These are phyloP conservation scores for Yamadazyma pseudoaaseri DNA, from an alignment of 1,139 yeast species.

Conservation along the genomic window DNA sequence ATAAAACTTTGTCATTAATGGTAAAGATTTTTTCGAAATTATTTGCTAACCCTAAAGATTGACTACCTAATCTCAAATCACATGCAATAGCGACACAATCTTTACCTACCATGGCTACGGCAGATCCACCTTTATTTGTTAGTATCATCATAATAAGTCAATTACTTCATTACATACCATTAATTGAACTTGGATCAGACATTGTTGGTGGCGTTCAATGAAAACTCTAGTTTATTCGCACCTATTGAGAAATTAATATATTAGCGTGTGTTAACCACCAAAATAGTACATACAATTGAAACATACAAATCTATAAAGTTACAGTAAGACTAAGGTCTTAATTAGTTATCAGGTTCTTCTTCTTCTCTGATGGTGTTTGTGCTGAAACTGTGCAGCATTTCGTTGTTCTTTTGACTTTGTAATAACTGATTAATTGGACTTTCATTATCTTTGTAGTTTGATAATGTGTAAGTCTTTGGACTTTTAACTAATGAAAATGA, in stretches of 20 bases:
- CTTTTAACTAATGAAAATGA: conserved; percentile 37
- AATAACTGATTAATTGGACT: conserved; percentile 41
- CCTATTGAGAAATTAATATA: not conserved
- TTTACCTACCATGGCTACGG: conserved; percentile 98
- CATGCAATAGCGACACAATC: conserved; percentile 98
- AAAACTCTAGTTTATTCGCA: too few species aligned
- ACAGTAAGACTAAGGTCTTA: not conserved
- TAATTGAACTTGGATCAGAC: conserved; percentile 52
- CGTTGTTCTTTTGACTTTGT: conserved; percentile 20
- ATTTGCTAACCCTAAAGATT: conserved; percentile 87
- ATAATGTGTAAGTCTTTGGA: conserved; percentile 43
- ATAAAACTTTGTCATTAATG: conserved; percentile 74
- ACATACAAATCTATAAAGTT: not conserved
- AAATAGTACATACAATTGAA: not conserved
- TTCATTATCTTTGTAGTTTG: conserved; percentile 37
- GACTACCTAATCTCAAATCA: conserved; percentile 91
- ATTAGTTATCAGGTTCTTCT: conserved; percentile 31
- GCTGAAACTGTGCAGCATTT: conserved; percentile 26
- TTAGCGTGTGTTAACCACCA: not conserved
- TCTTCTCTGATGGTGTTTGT: conserved; percentile 42
- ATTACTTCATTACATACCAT: conserved; percentile 33
- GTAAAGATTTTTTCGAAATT: conserved; percentile 90
- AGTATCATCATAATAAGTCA: too few species aligned
- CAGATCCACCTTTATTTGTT: conserved; percentile 58
- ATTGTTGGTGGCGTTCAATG: conserved; percentile 22